Evolutionary conservation across 202 grass and related monocot species (phyloP).

Genomic region (Bolboschoenoplectus hybrid): DNA sequence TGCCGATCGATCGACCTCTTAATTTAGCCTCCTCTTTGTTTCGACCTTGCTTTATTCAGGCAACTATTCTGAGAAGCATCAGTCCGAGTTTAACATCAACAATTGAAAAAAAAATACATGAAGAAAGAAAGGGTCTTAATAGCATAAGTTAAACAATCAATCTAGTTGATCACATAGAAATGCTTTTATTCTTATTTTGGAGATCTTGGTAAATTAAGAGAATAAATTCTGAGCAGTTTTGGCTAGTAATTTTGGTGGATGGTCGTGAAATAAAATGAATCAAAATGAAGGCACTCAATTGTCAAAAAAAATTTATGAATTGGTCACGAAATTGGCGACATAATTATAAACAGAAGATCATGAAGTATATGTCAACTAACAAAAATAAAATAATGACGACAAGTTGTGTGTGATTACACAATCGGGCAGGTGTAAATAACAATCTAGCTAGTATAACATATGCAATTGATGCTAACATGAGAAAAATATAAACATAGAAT

Average conservation of each 20-base stretch:
- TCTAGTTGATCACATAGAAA: neutral
- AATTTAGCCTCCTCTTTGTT: neutral
- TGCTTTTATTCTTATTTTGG: neutral
- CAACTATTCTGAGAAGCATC: neutral
- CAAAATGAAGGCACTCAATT: too few species aligned
- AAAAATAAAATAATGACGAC: neutral
- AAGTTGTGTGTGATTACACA: neutral
- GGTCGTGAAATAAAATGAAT: too few species aligned
- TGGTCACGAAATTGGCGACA: too few species aligned
- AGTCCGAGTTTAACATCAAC: neutral
- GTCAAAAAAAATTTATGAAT: too few species aligned
- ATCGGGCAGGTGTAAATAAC: neutral
- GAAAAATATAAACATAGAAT: constrained; percentile 20
- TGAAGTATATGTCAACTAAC: neutral
- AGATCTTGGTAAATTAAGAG: neutral
- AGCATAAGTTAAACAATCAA: neutral
- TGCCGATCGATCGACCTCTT: neutral
- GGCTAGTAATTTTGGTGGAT: too few species aligned
- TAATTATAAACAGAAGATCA: too few species aligned
- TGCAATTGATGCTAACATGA: neutral
- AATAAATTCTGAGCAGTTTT: too few species aligned
- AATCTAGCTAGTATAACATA: neutral
- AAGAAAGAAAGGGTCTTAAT: neutral
- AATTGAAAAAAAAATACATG: neutral
- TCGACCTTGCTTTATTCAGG: neutral